A percentile compares a stretch with the other conserved stretches of the same genome.
phyloP scores from a whole-genome alignment of 2,329 filamentous ascomycete species.

The Sphaerulina musiva region DNA sequence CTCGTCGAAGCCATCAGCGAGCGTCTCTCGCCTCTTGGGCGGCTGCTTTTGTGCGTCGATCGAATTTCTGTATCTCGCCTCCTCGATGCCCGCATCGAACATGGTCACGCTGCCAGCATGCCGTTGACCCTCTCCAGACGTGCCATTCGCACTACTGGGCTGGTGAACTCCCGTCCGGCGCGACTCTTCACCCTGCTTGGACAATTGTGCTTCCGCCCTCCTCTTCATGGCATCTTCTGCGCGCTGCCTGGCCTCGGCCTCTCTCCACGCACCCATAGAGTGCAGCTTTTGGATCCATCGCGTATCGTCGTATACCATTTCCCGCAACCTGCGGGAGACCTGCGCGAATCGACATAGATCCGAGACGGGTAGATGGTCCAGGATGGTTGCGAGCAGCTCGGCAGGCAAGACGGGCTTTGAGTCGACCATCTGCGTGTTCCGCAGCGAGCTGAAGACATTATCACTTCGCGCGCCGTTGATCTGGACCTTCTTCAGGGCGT shows the following conservation, averaged over 20 bases:
- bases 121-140: constrained; percentile 31
- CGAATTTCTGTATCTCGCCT: constrained; percentile 49
- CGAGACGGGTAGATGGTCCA: constrained; percentile 79
- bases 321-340: constrained; percentile 76
- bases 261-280: constrained; percentile 88
- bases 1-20: constrained; percentile 72
- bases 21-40: constrained; percentile 29
- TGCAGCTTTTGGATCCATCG: constrained; percentile 84
- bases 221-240: constrained; percentile 63
- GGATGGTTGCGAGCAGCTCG: constrained; percentile 83
- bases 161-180: constrained; percentile 32
- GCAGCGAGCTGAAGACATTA: constrained; percentile 66
- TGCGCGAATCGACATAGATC: constrained; percentile 82
- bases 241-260: constrained; percentile 70
- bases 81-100: constrained; percentile 67
- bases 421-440: constrained; percentile 72
- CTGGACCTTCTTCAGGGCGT: constrained; percentile 27
- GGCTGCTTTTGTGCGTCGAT: constrained; percentile 29
- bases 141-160: constrained; percentile 34
- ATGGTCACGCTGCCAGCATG: constrained; percentile 51
- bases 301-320: constrained; percentile 98
- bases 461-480: constrained; percentile 24
- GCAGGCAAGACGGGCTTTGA: constrained; percentile 74
- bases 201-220: constrained; percentile 52
- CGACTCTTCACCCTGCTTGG: constrained; percentile 38